Percentiles rank a stretch among this genome's conserved stretches.
Evolutionary conservation across 140 eudicot species (phyloP).

Genomic region (Ambrosia hybrid): DNA sequence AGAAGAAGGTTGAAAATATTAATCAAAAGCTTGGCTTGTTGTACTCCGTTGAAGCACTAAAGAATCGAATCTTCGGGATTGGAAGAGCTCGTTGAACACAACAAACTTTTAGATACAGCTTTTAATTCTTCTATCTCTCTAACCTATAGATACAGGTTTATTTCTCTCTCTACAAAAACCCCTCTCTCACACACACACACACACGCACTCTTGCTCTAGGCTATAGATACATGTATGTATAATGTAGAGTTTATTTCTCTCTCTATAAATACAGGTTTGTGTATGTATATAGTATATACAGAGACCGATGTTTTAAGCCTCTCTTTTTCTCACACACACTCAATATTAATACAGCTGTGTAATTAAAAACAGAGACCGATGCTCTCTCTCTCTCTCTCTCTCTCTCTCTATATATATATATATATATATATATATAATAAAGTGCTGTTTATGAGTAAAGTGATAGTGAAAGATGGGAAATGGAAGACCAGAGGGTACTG

Average conservation of each 20-base stretch:
- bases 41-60: slow-evolving; percentile 25
- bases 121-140: background rate
- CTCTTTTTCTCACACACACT: too few species aligned
- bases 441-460: slow-evolving; percentile 23
- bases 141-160: slow-evolving; percentile 17
- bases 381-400: too few species aligned
- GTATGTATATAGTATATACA: too few species aligned
- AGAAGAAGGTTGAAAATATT: slow-evolving; percentile 24
- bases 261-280: background rate
- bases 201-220: background rate
- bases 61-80: slow-evolving; percentile 34
- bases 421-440: too few species aligned
- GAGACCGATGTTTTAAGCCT: too few species aligned
- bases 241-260: slow-evolving; percentile 8
- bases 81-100: slow-evolving; percentile 15
- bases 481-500: background rate
- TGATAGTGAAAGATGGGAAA: slow-evolving; percentile 3
- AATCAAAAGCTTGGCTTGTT: slow-evolving; percentile 18
- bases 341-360: too few species aligned
- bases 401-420: too few species aligned
- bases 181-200: too few species aligned
- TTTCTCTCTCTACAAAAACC: slow-evolving; percentile 16
- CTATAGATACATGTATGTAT: slow-evolving; percentile 19
- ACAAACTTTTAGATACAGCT: slow-evolving; percentile 21
- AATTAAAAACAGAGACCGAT: too few species aligned